A percentile compares a stretch with the other conserved stretches of the same genome.
Conservation (phyloP, 169 alveolate species). For the Ichthyophthirius multifiliis region DNA sequence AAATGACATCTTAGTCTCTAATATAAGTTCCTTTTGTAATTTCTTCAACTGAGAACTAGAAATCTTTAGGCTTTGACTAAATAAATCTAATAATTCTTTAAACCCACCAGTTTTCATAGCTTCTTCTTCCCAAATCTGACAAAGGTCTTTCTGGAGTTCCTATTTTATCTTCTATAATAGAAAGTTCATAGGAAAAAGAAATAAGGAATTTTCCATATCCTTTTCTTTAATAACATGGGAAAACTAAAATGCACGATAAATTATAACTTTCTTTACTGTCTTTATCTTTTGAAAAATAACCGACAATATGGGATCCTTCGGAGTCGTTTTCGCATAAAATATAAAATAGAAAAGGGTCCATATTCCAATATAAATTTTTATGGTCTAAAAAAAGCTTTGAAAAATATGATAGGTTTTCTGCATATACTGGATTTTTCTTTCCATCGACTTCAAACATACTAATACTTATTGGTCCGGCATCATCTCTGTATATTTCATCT, state of each 20-base stretch:
- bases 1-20: slow-evolving; percentile 55
- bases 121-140: slow-evolving; percentile 75
- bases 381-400: slow-evolving; percentile 84
- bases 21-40: slow-evolving; percentile 66
- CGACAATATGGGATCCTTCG: slow-evolving; percentile 76
- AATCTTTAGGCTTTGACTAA: slow-evolving; percentile 16
- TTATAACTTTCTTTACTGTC: slow-evolving; percentile 72
- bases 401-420: slow-evolving; percentile 74
- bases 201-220: slow-evolving; percentile 86
- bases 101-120: slow-evolving; percentile 80
- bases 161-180: slow-evolving; percentile 63
- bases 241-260: slow-evolving; percentile 76
- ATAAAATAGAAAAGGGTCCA: slow-evolving; percentile 78
- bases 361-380: slow-evolving; percentile 80
- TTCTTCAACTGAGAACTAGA: slow-evolving; percentile 47
- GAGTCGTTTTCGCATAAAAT: slow-evolving; percentile 71
- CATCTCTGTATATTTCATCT: slow-evolving; percentile 69
- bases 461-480: slow-evolving; percentile 49
- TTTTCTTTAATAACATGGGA: slow-evolving; percentile 79
- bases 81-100: slow-evolving; percentile 38
- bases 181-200: slow-evolving; percentile 63
- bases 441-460: slow-evolving; percentile 78
- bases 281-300: slow-evolving; percentile 81
- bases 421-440: slow-evolving; percentile 61
- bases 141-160: slow-evolving; percentile 87